Evolutionary conservation across 2,329 filamentous ascomycete species (phyloP), one percentile per base, ranked within the genome.

Genomic region (Aspergillaceae sp.): DNA sequence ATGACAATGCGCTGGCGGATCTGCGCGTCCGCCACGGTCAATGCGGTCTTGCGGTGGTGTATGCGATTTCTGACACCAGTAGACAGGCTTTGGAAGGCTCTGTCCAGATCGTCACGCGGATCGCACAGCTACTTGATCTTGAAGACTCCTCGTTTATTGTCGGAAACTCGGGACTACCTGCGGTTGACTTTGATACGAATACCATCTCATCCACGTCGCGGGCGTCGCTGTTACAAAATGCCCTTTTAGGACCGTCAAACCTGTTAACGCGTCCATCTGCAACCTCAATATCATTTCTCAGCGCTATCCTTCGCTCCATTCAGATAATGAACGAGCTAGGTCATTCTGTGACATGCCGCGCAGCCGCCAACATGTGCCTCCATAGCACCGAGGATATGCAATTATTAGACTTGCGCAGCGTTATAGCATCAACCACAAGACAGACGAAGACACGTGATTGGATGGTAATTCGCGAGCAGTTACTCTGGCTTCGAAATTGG

Each of bases 401-500:
- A 51, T 54, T 75, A 28, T 65, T 65, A 5, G 68, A 82, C 46
- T 56, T 83, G 4, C 70, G 72, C 44, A 75, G 67, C 44, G 68
- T 80, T n/a, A 59, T 83, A 5, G 70, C 74, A 41, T 65, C 67
- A 2, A 63, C 77, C 27, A 53, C 64, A 8, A 67, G 64, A 7
- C 62, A 72, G 27, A 67, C 69, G 42, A 69, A 63, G 38, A 66
- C 73, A 45, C 69, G 70, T 8, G 64, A 72, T 45, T 80, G 77
- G 78, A 58, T 53, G 33, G 59, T 58, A 6, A 68, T 73, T 19
- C 69, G 79, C 42, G 59, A 66, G 5, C 73, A 74, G 51, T 53
- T 84, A 8, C 63, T 80, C 5, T 83, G 80, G 80, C 68, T 83
- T 5, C 78, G 75, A 65, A 72, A 74, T 51, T 83, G 80, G 80